Conservation (phyloP, 2,329 filamentous ascomycete genomes). For the Rutstroemia sydowiana region DNA sequence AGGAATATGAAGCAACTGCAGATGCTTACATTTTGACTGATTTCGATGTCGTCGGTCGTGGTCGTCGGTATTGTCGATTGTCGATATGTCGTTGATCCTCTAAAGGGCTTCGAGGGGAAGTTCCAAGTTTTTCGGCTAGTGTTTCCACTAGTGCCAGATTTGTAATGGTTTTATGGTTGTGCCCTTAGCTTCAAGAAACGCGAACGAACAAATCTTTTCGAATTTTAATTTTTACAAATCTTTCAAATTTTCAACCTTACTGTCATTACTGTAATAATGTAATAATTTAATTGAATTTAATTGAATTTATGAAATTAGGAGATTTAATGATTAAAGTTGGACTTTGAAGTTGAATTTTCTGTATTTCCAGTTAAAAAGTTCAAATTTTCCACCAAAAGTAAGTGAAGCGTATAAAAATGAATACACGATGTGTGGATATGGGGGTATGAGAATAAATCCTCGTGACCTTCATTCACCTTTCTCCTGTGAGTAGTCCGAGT, state of each 20-base stretch:
- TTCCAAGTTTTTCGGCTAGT: neutral
- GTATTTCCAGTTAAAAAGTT: no score
- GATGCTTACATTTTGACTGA: conserved; percentile 29
- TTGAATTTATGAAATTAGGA: no score
- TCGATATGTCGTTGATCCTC: conserved; percentile 13
- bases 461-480: neutral
- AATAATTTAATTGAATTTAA: no score
- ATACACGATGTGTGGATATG: no score
- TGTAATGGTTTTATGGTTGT: neutral
- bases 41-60: conserved; percentile 27
- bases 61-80: conserved; percentile 27
- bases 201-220: neutral
- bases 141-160: neutral
- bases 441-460: no score
- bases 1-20: conserved; percentile 4
- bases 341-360: no score
- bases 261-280: no score
- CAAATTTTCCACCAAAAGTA: no score
- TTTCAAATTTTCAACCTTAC: no score
- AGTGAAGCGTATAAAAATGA: no score
- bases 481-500: no score
- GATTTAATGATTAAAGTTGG: no score
- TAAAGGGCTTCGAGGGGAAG: neutral
- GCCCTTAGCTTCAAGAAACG: neutral
- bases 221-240: neutral